Conservation (phyloP, 2,329 filamentous ascomycete species). For the Pestalotiopsis sp. region DNA sequence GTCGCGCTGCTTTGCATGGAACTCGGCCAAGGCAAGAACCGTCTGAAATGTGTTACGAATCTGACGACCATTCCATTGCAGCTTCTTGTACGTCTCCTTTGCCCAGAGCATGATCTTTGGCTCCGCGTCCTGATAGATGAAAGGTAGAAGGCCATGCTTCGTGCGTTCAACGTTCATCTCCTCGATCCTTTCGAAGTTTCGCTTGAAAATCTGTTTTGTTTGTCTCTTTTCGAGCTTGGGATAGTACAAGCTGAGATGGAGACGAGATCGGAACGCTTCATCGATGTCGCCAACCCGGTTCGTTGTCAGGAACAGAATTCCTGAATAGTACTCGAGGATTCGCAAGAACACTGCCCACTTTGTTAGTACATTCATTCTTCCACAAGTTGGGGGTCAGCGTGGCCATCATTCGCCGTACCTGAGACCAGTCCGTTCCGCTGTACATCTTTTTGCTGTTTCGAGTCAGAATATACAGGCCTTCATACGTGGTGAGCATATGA, state of each 20-base stretch:
- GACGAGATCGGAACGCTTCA: constrained; percentile 25
- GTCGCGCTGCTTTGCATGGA: background rate
- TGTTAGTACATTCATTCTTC: no score
- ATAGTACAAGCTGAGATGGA: constrained; percentile 23
- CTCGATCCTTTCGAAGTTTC: constrained; percentile 12
- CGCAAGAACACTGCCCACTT: constrained; percentile 35
- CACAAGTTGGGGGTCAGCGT: background rate
- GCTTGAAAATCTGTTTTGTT: constrained; percentile 20
- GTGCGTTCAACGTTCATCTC: constrained; percentile 15
- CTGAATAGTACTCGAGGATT: constrained; percentile 30
- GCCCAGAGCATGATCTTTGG: background rate
- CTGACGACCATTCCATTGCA: constrained; percentile 14
- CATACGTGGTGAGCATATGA: background rate
- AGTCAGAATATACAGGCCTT: background rate
- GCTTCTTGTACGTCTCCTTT: background rate
- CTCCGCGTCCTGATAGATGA: background rate
- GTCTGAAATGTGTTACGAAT: constrained; percentile 16
- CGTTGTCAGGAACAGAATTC: constrained; percentile 24
- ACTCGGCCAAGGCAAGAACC: constrained; percentile 16
- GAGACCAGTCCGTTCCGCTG: constrained; percentile 13
- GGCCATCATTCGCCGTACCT: background rate
- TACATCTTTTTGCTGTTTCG: background rate
- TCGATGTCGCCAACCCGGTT: constrained; percentile 24
- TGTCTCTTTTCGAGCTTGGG: constrained; percentile 11
- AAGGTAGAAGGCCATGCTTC: constrained; percentile 29